Evolutionary conservation across 2,329 filamentous ascomycete species (phyloP).

Genomic region (Botryosphaeria dothidea): DNA sequence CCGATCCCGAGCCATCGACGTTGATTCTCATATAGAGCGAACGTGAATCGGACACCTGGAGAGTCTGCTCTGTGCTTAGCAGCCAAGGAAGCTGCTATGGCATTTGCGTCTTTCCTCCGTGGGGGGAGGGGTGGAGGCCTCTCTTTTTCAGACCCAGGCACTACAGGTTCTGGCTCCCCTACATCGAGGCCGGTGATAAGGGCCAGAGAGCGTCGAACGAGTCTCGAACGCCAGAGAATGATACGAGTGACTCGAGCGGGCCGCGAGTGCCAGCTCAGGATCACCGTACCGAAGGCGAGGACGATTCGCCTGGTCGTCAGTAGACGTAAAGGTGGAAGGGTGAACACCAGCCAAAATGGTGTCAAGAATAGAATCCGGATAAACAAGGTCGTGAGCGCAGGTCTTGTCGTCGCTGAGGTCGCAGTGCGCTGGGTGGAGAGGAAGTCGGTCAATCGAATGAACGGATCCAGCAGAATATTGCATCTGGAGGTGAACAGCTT

Average conservation of each 20-base stretch:
- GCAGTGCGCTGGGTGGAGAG: constrained; percentile 87
- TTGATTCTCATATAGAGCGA: constrained; percentile 95
- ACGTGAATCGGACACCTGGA: constrained; percentile 90
- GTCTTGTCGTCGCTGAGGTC: constrained; percentile 86
- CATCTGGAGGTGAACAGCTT: constrained; percentile 88
- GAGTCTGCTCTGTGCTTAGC: constrained; percentile 49
- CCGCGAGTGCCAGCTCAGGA: constrained; percentile 89
- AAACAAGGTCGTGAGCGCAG: constrained; percentile 85
- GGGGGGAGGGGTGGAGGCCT: constrained; percentile 40
- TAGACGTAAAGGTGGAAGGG: constrained; percentile 78
- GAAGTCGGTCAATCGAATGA: constrained; percentile 88
- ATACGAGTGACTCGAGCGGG: constrained; percentile 82
- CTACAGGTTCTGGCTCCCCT: constrained; percentile 41
- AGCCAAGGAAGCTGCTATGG: constrained; percentile 47
- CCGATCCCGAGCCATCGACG: constrained; percentile 91
- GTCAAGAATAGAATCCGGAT: constrained; percentile 85
- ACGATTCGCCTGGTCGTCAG: constrained; percentile 84
- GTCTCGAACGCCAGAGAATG: constrained; percentile 85
- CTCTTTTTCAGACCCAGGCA: constrained; percentile 23
- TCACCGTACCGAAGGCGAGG: constrained; percentile 80
- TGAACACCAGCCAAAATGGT: constrained; percentile 82
- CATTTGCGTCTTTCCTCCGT: constrained; percentile 48
- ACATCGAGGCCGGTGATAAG: constrained; percentile 82
- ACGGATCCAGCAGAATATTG: constrained; percentile 86
- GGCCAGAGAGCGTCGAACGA: constrained; percentile 67